phyloP scores from a whole-genome alignment of 2,329 filamentous ascomycete genomes.

The Verticillium klebahnii region DNA sequence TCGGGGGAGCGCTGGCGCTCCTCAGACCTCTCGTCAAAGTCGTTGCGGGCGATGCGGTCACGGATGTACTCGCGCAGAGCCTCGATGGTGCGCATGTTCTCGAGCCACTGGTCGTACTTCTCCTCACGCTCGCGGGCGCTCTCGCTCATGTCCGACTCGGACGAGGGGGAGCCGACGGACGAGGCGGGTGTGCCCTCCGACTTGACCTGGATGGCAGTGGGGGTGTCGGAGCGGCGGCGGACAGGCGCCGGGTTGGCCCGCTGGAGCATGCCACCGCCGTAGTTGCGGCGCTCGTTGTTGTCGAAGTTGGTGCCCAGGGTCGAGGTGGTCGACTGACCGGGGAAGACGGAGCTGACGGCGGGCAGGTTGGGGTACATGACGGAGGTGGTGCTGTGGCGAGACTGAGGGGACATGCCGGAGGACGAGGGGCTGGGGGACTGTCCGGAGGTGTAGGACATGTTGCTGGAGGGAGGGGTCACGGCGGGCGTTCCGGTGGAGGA shows the following conservation, averaged over 20 bases:
- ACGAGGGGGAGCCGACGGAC: slow-evolving; percentile 50
- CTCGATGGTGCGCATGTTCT: slow-evolving; percentile 63
- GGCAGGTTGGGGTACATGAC: slow-evolving; percentile 73
- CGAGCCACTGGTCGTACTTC: slow-evolving; percentile 60
- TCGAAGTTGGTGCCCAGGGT: slow-evolving; percentile 67
- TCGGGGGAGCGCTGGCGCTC: slow-evolving; percentile 18
- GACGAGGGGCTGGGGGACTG: slow-evolving; percentile 72
- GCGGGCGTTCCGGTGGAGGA: slow-evolving; percentile 68
- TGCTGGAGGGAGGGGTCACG: slow-evolving; percentile 70
- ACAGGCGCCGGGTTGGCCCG: slow-evolving; percentile 43
- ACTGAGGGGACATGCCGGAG: slow-evolving; percentile 63
- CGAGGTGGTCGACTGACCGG: slow-evolving; percentile 63
- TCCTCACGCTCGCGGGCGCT: slow-evolving; percentile 54
- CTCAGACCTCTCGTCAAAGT: slow-evolving; percentile 40
- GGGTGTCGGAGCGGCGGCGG: slow-evolving; percentile 26
- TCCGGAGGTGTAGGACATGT: slow-evolving; percentile 71
- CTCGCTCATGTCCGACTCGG: slow-evolving; percentile 47
- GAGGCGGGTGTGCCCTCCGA: slow-evolving; percentile 41
- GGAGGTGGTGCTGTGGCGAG: slow-evolving; percentile 56
- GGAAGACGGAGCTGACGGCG: slow-evolving; percentile 65
- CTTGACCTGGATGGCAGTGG: slow-evolving; percentile 34
- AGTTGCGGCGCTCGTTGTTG: slow-evolving; percentile 58
- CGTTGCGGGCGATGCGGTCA: slow-evolving; percentile 50
- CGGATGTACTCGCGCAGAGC: slow-evolving; percentile 54
- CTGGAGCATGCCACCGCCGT: slow-evolving; percentile 64